These are phyloP conservation scores for Colletotrichum brevisporum DNA, from an alignment of 2,329 filamentous ascomycete species.

Conservation along the genomic window DNA sequence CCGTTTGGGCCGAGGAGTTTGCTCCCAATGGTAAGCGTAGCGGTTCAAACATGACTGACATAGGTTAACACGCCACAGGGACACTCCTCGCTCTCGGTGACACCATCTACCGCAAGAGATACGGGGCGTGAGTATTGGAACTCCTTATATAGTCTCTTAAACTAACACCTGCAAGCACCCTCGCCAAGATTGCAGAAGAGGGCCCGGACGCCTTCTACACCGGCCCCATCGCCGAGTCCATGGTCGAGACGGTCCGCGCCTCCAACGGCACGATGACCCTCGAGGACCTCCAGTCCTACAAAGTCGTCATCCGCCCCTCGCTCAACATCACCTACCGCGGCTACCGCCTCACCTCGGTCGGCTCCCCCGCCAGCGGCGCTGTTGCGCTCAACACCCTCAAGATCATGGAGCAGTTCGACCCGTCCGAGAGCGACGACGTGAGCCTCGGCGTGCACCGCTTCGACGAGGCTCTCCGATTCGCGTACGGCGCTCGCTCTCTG, in stretches of 20 bases:
- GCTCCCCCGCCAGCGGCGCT: slow-evolving; percentile 83
- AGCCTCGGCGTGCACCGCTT: slow-evolving; percentile 86
- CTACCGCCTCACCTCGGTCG: slow-evolving; percentile 77
- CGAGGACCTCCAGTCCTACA: slow-evolving; percentile 82
- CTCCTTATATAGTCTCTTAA: not conserved
- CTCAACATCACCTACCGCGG: slow-evolving; percentile 77
- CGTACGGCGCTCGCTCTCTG: slow-evolving; percentile 82
- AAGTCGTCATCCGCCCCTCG: slow-evolving; percentile 74
- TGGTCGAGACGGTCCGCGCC: slow-evolving; percentile 76
- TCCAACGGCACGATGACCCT: slow-evolving; percentile 89
- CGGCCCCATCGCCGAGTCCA: slow-evolving; percentile 81
- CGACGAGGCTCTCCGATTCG: slow-evolving; percentile 91
- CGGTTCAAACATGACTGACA: not conserved
- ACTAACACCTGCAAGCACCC: slow-evolving; percentile 60
- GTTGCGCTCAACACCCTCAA: slow-evolving; percentile 85
- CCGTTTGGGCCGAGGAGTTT: slow-evolving; percentile 89
- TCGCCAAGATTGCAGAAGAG: slow-evolving; percentile 81
- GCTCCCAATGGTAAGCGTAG: slow-evolving; percentile 75
- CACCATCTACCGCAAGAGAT: slow-evolving; percentile 83
- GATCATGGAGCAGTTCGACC: slow-evolving; percentile 82
- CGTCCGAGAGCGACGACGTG: slow-evolving; percentile 64
- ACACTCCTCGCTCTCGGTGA: slow-evolving; percentile 80
- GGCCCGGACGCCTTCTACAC: slow-evolving; percentile 83
- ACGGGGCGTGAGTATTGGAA: slow-evolving; percentile 66
- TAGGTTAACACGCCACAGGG: slow-evolving; percentile 54